These are phyloP conservation scores for Eucommia ulmoides DNA, from an alignment of 257 asterid genomes.

Conservation along the genomic window DNA sequence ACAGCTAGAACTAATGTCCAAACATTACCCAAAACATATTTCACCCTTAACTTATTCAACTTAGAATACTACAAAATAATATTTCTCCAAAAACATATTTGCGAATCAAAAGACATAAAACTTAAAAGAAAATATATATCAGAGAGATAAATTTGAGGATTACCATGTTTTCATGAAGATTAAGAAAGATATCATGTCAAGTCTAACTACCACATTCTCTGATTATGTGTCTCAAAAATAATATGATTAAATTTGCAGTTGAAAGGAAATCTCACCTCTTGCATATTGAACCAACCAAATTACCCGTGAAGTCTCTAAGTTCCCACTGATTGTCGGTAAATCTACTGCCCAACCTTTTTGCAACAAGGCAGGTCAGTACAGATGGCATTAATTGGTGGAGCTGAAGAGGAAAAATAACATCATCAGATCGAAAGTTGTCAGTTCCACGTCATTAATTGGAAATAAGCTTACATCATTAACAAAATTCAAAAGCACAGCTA, in stretches of 20 bases:
- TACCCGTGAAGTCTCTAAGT: constrained; percentile 77
- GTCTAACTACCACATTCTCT: neutral
- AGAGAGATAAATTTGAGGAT: neutral
- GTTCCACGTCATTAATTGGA: no score
- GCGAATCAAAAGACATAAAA: no score
- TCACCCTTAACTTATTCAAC: no score
- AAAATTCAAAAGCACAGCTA: neutral
- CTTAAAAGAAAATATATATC: no score
- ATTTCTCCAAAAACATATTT: no score
- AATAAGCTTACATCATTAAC: no score
- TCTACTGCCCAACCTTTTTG: constrained; percentile 73
- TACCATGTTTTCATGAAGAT: neutral
- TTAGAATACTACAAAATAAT: no score
- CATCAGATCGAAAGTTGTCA: no score
- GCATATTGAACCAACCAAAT: constrained; percentile 76
- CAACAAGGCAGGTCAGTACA: constrained; percentile 94
- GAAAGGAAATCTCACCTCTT: constrained; percentile 50
- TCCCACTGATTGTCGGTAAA: constrained; percentile 88
- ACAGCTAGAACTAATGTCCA: no score
- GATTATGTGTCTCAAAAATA: neutral
- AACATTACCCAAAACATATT: no score
- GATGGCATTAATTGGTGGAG: constrained; percentile 96
- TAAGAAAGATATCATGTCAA: constrained; percentile 2
- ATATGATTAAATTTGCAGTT: constrained; percentile 9
- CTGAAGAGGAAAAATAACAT: constrained; percentile 23